Evolutionary conservation across 495 filamentous ascomycete genomes (phyloP), one percentile per base, ranked within the genome.

Genomic region (Niebla homalea): DNA sequence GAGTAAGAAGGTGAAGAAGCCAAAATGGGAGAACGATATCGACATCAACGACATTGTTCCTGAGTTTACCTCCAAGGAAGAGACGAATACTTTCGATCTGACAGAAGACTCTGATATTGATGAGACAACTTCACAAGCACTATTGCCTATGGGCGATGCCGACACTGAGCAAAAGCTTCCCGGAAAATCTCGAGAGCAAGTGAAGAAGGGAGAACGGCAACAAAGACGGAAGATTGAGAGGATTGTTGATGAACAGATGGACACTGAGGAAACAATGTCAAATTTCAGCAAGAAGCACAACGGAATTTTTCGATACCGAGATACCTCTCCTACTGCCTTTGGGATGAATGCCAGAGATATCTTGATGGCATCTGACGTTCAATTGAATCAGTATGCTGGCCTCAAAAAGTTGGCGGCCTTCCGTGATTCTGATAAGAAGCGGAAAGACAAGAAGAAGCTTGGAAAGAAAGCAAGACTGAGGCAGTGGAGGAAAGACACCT

Each of bases 11-110:
- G 66, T 77, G 16, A 92, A 87, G 72, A 98, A 98, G 72, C 92
- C 92, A 18, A 85, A 80, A 49, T 98, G 89, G 86, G 85, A 94
- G 51, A 87, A 95, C 57, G 92, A 98, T 59, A 95, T 97, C 58
- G 89, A 94, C 58, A 96, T 97, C 67, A 84, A 80, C 23, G 90
- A 98, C 62, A 67, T 98, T 25, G 67, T 95, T 36, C 88, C 89
- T 2, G 87, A 92, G 51, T 96, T 93, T 59, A 80, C 80, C 26
- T 70, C 71, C 16, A 71, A 71, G 12, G 69, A 71, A 16, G 73
- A 72, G 48, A 68, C 70, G 1, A 64, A 81, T 2, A 75, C 78
- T 2, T 74, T 80, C 47, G 66, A 68, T 19, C 72, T 75, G 5
- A 65, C 68, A 32, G 66, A 67, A 18, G 70, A 74, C 25, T 71